Evolutionary conservation across 2,329 filamentous ascomycete species (phyloP).

Genomic region (Colletotrichum filicis): DNA sequence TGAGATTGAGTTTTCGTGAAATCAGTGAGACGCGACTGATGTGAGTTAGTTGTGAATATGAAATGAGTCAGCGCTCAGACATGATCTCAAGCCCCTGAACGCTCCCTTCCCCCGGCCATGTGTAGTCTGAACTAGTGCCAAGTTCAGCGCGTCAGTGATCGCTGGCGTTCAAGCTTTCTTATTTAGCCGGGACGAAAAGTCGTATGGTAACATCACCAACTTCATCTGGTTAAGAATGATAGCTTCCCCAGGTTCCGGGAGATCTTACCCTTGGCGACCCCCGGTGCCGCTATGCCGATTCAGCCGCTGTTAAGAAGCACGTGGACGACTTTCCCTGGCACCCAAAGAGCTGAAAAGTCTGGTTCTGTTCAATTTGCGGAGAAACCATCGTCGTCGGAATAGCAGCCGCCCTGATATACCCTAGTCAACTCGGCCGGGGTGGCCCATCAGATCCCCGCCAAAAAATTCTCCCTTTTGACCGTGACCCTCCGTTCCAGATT

Average conservation of each 20-base stretch:
- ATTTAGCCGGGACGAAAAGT: slow-evolving; percentile 20
- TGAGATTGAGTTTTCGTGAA: background rate
- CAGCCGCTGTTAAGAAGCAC: slow-evolving; percentile 11
- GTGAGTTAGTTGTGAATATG: background rate
- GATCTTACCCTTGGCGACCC: slow-evolving; percentile 1
- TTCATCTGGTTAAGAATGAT: background rate
- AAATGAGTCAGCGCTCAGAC: background rate
- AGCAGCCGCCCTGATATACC: slow-evolving; percentile 1
- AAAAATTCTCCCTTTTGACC: slow-evolving; percentile 27
- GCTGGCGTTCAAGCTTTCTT: background rate
- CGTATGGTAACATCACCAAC: background rate
- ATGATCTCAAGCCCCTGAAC: background rate
- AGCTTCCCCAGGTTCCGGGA: slow-evolving; percentile 4
- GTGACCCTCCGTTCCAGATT: slow-evolving; percentile 32
- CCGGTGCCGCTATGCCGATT: slow-evolving; percentile 10
- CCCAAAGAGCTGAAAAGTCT: background rate
- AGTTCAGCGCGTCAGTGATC: slow-evolving; percentile 5
- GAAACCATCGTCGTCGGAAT: background rate
- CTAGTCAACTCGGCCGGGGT: background rate
- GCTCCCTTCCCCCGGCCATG: background rate
- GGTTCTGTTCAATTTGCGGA: background rate
- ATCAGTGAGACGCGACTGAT: background rate
- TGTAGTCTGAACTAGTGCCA: background rate
- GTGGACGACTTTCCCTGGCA: background rate
- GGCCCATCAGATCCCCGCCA: background rate